These are phyloP conservation scores for Tricholoma furcatifolium DNA, from an alignment of 768 basidiomycete species.

Conservation along the genomic window DNA sequence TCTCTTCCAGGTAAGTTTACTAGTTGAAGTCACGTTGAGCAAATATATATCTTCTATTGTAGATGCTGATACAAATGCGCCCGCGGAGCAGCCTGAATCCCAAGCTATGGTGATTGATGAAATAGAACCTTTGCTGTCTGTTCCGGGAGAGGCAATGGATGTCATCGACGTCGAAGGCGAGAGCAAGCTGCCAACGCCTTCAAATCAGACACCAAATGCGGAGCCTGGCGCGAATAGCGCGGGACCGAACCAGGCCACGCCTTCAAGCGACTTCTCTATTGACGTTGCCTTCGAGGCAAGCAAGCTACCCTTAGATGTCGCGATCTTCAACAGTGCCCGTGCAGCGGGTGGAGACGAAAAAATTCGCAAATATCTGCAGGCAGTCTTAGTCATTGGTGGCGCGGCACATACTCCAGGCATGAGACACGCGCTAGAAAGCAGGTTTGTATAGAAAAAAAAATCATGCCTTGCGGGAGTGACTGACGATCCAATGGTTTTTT, in stretches of 20 bases:
- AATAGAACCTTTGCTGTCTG: constrained; percentile 28
- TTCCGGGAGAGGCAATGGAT: constrained; percentile 34
- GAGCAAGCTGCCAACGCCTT: constrained; percentile 29
- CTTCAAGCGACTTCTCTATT: constrained; percentile 49
- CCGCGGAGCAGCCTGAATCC: constrained; percentile 29
- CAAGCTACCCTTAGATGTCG: constrained; percentile 89
- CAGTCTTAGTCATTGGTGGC: constrained; percentile 86
- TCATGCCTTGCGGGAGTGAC: constrained; percentile 1
- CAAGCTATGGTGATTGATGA: constrained; percentile 31
- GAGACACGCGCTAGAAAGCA: constrained; percentile 84
- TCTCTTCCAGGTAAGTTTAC: constrained; percentile 15
- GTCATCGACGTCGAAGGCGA: constrained; percentile 51
- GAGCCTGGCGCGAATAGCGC: constrained; percentile 5
- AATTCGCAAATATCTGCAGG: constrained; percentile 85
- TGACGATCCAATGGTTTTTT: constrained; percentile 1
- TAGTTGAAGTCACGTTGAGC: neutral
- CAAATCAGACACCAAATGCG: constrained; percentile 16
- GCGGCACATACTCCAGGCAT: constrained; percentile 79
- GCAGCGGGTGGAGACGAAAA: constrained; percentile 87
- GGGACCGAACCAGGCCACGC: constrained; percentile 19
- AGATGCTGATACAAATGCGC: constrained; percentile 17
- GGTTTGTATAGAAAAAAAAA: constrained; percentile 43
- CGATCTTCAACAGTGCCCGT: constrained; percentile 89
- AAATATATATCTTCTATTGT: neutral
- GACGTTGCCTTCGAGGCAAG: constrained; percentile 85